Evolutionary conservation across 2,329 filamentous ascomycete species (phyloP).

Genomic region (Hymenoscyphus infarciens): DNA sequence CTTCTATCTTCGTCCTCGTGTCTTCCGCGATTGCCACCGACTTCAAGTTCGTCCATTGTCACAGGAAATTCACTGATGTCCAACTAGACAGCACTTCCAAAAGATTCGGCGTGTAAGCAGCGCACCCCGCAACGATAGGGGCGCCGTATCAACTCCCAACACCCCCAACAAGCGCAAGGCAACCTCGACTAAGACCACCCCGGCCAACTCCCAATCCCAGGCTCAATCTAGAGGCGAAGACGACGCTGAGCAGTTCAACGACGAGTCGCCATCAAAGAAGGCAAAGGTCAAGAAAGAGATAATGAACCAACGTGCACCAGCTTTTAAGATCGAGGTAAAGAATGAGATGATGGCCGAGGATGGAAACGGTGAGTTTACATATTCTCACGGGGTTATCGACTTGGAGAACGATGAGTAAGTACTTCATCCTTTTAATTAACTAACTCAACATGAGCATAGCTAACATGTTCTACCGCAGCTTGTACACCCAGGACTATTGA

Average conservation of each 20-base stretch:
- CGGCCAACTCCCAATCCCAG: constrained; percentile 3
- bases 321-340: constrained; percentile 23
- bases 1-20: neutral
- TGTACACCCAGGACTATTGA: neutral
- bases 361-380: neutral
- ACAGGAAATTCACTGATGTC: constrained; percentile 9
- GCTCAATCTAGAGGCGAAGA: constrained; percentile 3
- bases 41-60: neutral
- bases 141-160: neutral
- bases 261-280: constrained; percentile 15
- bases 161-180: neutral
- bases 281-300: constrained; percentile 17
- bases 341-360: neutral
- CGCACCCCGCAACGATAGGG: constrained; percentile 9
- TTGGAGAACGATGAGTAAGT: constrained; percentile 25
- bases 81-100: constrained; percentile 33
- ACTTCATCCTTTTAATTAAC: neutral
- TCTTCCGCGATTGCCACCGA: neutral
- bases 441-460: neutral
- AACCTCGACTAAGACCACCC: constrained; percentile 2
- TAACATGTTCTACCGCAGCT: neutral
- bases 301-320: constrained; percentile 7
- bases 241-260: constrained; percentile 16
- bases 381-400: constrained; percentile 8
- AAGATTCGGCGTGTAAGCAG: constrained; percentile 28